Conservation (phyloP, 2,329 filamentous ascomycete species). For the Cordyceps cicadae region DNA sequence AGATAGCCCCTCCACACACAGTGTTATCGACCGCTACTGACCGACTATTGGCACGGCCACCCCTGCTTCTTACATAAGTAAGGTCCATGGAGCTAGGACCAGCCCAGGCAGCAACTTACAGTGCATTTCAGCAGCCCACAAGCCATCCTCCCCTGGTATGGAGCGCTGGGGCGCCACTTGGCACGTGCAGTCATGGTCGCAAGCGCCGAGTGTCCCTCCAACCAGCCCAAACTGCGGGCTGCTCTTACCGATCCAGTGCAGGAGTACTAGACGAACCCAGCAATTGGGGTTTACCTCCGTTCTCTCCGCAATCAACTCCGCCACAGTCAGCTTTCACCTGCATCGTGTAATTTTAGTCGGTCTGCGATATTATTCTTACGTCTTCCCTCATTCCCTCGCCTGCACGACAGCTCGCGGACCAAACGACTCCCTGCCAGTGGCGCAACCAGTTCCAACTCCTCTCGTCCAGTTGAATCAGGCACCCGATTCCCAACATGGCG, state of each 20-base stretch:
- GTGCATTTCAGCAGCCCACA: neutral
- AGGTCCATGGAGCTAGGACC: neutral
- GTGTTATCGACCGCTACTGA: slow-evolving; percentile 1
- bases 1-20: slow-evolving; percentile 11
- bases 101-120: neutral
- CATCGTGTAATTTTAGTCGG: slow-evolving; percentile 14
- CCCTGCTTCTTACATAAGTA: neutral
- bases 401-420: neutral
- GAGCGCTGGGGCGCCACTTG: neutral
- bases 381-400: slow-evolving; percentile 10
- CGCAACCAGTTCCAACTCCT: slow-evolving; percentile 10
- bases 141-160: neutral
- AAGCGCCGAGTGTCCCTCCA: neutral
- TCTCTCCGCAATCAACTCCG: slow-evolving; percentile 9
- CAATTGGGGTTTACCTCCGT: slow-evolving; percentile 1
- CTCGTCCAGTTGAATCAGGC: slow-evolving; percentile 6
- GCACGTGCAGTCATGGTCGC: slow-evolving; percentile 4
- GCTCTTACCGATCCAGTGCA: slow-evolving; percentile 7
- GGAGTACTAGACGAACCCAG: slow-evolving; percentile 3
- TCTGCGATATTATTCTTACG: slow-evolving; percentile 20
- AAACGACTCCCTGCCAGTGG: neutral
- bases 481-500: slow-evolving; percentile 56
- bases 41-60: slow-evolving; percentile 7
- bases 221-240: neutral
- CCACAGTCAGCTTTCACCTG: slow-evolving; percentile 2